Evolutionary conservation across 345 rosid species (phyloP).

Genomic region (Eucalyptus paniculata): DNA sequence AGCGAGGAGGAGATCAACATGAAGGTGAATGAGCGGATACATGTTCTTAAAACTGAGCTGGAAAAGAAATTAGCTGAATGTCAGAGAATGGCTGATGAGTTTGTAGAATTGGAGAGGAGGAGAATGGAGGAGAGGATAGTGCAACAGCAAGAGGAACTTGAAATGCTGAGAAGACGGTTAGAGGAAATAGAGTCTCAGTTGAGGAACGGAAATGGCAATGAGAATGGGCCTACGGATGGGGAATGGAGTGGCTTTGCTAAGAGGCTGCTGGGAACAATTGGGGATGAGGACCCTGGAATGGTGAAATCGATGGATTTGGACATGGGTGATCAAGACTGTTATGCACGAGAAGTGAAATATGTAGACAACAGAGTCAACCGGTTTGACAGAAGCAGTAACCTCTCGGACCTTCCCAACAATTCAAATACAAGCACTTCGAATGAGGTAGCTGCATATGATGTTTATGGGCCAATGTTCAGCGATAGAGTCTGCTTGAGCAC

Average conservation of each 20-base stretch:
- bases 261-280: slow-evolving; percentile 43
- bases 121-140: slow-evolving; percentile 88
- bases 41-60: slow-evolving; percentile 37
- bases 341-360: slow-evolving; percentile 16
- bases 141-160: slow-evolving; percentile 87
- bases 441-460: slow-evolving; percentile 17
- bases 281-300: slow-evolving; percentile 84
- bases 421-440: slow-evolving; percentile 6
- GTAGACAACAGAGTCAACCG: background rate
- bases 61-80: slow-evolving; percentile 75
- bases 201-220: slow-evolving; percentile 17
- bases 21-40: slow-evolving; percentile 59
- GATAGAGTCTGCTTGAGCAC: slow-evolving; percentile 65
- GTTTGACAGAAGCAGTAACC: slow-evolving; percentile 1
- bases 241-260: slow-evolving; percentile 67
- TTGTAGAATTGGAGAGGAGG: slow-evolving; percentile 77
- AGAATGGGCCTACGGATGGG: slow-evolving; percentile 2
- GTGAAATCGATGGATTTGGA: slow-evolving; percentile 98
- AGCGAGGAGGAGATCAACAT: slow-evolving; percentile 70
- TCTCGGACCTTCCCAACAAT: background rate
- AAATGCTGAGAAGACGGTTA: slow-evolving; percentile 66
- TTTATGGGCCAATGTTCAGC: slow-evolving; percentile 26
- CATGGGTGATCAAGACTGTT: slow-evolving; percentile 68
- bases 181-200: slow-evolving; percentile 67
- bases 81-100: slow-evolving; percentile 72